phyloP scores from a whole-genome alignment of 305 asterid species.

The Andrographis paniculata region DNA sequence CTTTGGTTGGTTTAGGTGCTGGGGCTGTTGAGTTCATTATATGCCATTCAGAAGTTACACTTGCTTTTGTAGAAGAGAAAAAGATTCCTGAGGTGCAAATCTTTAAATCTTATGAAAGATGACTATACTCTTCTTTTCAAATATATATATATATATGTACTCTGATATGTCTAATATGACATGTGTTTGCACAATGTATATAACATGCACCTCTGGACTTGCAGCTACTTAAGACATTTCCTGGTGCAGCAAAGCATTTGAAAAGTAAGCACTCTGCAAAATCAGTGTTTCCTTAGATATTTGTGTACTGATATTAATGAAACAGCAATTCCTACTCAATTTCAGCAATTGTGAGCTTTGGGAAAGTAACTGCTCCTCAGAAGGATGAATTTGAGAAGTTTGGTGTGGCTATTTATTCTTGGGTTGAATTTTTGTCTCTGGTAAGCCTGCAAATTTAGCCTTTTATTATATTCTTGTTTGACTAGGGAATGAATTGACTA shows the following conservation, averaged over 20 bases:
- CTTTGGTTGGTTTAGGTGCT: slow-evolving; percentile 57
- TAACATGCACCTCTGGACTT: slow-evolving; percentile 26
- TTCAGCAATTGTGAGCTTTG: slow-evolving; percentile 70
- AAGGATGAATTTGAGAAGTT: slow-evolving; percentile 42
- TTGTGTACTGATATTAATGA: slow-evolving; percentile 11
- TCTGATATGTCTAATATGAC: slow-evolving; percentile 6
- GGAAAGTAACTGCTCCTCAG: slow-evolving; percentile 50
- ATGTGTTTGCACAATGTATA: slow-evolving; percentile 17
- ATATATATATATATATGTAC: slow-evolving; percentile 8
- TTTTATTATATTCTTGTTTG: slow-evolving; percentile 14
- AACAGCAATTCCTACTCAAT: slow-evolving; percentile 14
- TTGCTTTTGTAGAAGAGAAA: slow-evolving; percentile 89
- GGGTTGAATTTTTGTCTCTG: slow-evolving; percentile 58
- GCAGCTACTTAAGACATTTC: slow-evolving; percentile 82
- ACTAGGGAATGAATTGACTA: neutral
- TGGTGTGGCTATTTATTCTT: slow-evolving; percentile 50
- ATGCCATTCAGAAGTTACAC: slow-evolving; percentile 84
- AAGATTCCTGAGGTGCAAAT: slow-evolving; percentile 70
- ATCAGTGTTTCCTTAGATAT: slow-evolving; percentile 17
- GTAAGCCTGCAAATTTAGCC: slow-evolving; percentile 28
- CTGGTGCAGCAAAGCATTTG: slow-evolving; percentile 47
- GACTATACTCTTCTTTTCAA: slow-evolving; percentile 9
- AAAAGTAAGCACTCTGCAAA: slow-evolving; percentile 47
- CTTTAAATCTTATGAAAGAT: slow-evolving; percentile 11
- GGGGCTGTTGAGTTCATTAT: slow-evolving; percentile 89